phyloP scores from a whole-genome alignment of 2,329 filamentous ascomycete genomes.

The Botrytis fragariae region DNA sequence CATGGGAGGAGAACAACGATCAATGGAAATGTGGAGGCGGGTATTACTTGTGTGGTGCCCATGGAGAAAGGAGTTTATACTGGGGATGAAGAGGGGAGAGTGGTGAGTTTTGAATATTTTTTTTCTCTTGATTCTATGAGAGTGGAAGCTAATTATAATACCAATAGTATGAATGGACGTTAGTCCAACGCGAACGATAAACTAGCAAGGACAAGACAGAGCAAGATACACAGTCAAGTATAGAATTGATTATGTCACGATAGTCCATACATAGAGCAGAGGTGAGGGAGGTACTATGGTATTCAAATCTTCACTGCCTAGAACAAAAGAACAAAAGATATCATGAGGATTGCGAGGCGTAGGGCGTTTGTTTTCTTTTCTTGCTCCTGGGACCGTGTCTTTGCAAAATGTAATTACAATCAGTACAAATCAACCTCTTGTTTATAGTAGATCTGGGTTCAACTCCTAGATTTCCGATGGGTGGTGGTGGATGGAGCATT shows the following conservation, averaged over 20 bases:
- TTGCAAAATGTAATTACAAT: neutral
- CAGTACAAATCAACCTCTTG: neutral
- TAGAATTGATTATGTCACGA: constrained; percentile 9
- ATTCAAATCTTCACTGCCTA: neutral
- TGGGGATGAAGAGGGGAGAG: constrained; percentile 87
- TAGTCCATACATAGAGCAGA: constrained; percentile 1
- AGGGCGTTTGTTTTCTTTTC: neutral
- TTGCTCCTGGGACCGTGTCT: neutral
- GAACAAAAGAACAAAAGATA: constrained; percentile 1
- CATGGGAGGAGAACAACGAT: constrained; percentile 8
- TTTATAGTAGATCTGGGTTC: neutral
- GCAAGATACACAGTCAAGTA: neutral
- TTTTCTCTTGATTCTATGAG: neutral
- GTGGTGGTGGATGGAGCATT: neutral
- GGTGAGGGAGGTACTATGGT: neutral
- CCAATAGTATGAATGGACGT: constrained; percentile 39
- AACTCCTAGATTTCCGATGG: neutral
- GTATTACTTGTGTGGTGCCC: constrained; percentile 82
- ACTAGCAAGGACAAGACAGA: neutral
- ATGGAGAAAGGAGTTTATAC: constrained; percentile 85
- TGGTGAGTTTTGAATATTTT: constrained; percentile 56
- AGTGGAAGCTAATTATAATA: constrained; percentile 17
- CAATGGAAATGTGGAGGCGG: constrained; percentile 54
- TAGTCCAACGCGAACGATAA: constrained; percentile 50
- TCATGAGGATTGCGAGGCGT: neutral